Evolutionary conservation across 345 rosid genomes (phyloP).

Genomic region (Diplotaxis tenuifolia): DNA sequence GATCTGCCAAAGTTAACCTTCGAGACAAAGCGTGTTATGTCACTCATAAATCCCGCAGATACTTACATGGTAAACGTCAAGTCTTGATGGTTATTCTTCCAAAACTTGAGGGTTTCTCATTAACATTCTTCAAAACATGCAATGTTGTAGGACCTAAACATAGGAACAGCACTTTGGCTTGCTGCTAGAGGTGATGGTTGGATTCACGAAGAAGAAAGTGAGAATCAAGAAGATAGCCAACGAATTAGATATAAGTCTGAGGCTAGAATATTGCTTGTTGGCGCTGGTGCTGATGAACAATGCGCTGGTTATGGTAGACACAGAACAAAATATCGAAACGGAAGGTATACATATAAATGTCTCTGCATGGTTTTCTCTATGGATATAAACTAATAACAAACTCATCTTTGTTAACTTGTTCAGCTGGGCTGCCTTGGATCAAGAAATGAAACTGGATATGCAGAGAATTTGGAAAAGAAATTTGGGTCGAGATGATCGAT

Average conservation of each 20-base stretch:
- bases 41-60: slow-evolving; percentile 82
- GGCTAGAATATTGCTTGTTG: slow-evolving; percentile 78
- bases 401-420: neutral
- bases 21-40: slow-evolving; percentile 71
- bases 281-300: slow-evolving; percentile 97
- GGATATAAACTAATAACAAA: neutral
- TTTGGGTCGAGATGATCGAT: slow-evolving; percentile 94
- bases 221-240: slow-evolving; percentile 22
- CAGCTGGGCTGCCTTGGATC: slow-evolving; percentile 70
- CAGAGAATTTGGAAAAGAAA: slow-evolving; percentile 97
- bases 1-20: slow-evolving; percentile 60
- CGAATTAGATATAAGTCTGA: slow-evolving; percentile 52
- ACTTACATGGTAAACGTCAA: slow-evolving; percentile 72
- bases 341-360: slow-evolving; percentile 47
- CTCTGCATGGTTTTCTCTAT: neutral
- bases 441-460: slow-evolving; percentile 98
- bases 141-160: slow-evolving; percentile 77
- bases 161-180: slow-evolving; percentile 92
- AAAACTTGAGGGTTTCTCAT: neutral
- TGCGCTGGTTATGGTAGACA: slow-evolving; percentile 99
- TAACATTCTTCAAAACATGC: neutral
- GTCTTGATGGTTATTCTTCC: neutral
- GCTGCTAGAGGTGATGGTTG: slow-evolving; percentile 86
- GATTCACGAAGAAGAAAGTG: slow-evolving; percentile 49
- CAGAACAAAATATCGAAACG: slow-evolving; percentile 72